A percentile compares a stretch with the other conserved stretches of the same genome.
Evolutionary conservation across 1,284 basidiomycete genomes (phyloP).

Genomic region (Sanghuangporus sanghuang): DNA sequence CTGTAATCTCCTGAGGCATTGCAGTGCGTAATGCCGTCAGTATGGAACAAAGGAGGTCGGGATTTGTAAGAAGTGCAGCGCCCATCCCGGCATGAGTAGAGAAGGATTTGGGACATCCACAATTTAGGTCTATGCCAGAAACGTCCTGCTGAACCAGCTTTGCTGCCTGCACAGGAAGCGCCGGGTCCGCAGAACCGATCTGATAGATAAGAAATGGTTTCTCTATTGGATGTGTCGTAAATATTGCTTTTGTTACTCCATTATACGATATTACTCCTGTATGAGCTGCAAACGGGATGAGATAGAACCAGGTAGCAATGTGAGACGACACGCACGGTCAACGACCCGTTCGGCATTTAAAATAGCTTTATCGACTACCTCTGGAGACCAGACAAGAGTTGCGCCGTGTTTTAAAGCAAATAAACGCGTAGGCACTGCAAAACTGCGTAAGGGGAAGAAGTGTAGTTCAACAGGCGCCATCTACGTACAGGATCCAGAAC

Average conservation of each 20-base stretch:
- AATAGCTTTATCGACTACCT: slow-evolving; percentile 95
- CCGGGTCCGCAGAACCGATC: slow-evolving; percentile 86
- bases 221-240: slow-evolving; percentile 92
- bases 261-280: slow-evolving; percentile 91
- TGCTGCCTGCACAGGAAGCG: slow-evolving; percentile 89
- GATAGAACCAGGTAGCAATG: not conserved
- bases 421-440: slow-evolving; percentile 73
- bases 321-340: slow-evolving; percentile 57
- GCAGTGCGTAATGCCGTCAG: slow-evolving; percentile 68
- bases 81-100: slow-evolving; percentile 96
- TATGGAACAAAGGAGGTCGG: slow-evolving; percentile 87
- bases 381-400: slow-evolving; percentile 94
- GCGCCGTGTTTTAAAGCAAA: slow-evolving; percentile 93
- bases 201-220: slow-evolving; percentile 90
- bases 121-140: slow-evolving; percentile 92
- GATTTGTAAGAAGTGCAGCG: slow-evolving; percentile 88
- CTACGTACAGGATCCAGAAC: slow-evolving; percentile 79
- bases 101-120: slow-evolving; percentile 95
- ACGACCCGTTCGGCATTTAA: slow-evolving; percentile 80
- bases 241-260: slow-evolving; percentile 80
- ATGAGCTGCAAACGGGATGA: slow-evolving; percentile 44
- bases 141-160: slow-evolving; percentile 85
- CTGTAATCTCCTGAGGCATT: slow-evolving; percentile 75
- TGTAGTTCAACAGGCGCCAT: slow-evolving; percentile 3
- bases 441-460: not conserved